Evolutionary conservation across 805 yeast species (phyloP).

Genomic region (Candida railenensis): DNA sequence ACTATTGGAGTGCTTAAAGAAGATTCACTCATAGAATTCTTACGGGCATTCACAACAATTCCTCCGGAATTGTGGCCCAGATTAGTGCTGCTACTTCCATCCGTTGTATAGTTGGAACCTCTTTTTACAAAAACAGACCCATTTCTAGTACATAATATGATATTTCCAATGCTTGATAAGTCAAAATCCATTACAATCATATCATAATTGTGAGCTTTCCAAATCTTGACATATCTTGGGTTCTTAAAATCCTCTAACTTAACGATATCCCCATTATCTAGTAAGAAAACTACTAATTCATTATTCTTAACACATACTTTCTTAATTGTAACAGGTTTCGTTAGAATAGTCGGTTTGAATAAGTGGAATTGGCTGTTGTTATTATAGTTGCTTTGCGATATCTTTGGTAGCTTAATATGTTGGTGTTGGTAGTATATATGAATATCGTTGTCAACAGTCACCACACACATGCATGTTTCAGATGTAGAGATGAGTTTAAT

Average conservation of each 20-base stretch:
- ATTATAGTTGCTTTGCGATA: slow-evolving; percentile 30
- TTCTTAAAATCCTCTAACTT: slow-evolving; percentile 34
- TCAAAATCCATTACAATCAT: slow-evolving; percentile 66
- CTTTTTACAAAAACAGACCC: slow-evolving; percentile 62
- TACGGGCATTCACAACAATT: slow-evolving; percentile 13
- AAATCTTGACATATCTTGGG: slow-evolving; percentile 48
- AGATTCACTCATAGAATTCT: slow-evolving; percentile 31
- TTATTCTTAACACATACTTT: slow-evolving; percentile 37
- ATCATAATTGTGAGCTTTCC: slow-evolving; percentile 62
- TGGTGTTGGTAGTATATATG: slow-evolving; percentile 59
- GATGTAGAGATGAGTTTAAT: slow-evolving; percentile 61
- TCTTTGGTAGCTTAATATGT: slow-evolving; percentile 47
- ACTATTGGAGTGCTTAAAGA: slow-evolving; percentile 25
- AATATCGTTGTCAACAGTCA: slow-evolving; percentile 56
- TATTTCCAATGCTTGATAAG: slow-evolving; percentile 64
- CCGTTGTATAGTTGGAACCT: slow-evolving; percentile 7
- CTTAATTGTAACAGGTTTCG: slow-evolving; percentile 36
- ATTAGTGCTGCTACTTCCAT: not conserved
- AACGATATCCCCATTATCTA: slow-evolving; percentile 61
- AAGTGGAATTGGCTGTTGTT: slow-evolving; percentile 47
- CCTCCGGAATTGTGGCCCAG: not conserved
- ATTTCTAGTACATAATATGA: slow-evolving; percentile 62
- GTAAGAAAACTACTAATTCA: slow-evolving; percentile 46
- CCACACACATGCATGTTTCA: slow-evolving; percentile 68
- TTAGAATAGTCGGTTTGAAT: slow-evolving; percentile 52